A percentile compares a stretch with the other conserved stretches of the same genome.
phyloP scores from a whole-genome alignment of 2,329 filamentous ascomycete genomes.

The Neofusicoccum sp. region DNA sequence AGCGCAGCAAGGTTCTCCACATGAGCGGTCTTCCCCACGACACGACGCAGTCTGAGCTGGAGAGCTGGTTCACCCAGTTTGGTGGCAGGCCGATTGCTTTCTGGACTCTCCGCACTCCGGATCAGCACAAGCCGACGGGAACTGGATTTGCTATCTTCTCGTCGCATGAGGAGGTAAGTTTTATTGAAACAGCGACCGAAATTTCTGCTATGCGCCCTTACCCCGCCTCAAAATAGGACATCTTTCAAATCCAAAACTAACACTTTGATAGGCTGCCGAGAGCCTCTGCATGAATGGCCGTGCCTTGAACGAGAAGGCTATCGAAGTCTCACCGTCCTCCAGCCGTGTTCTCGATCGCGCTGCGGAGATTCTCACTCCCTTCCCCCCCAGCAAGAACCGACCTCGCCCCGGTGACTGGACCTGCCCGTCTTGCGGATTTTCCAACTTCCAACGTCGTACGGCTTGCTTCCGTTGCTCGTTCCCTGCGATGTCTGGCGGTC shows the following conservation, averaged over 20 bases:
- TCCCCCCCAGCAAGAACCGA: conserved; percentile 97
- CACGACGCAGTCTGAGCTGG: conserved; percentile 95
- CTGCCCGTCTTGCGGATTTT: conserved; percentile 97
- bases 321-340: conserved; percentile 97
- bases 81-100: conserved; percentile 97
- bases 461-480: conserved; percentile 99
- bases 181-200: conserved; percentile 3
- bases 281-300: conserved; percentile 99
- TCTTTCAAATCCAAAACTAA: background rate
- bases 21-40: conserved; percentile 97
- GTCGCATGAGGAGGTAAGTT: conserved; percentile 92
- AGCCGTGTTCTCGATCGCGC: conserved; percentile 93
- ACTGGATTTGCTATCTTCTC: conserved; percentile 98
- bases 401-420: conserved; percentile 98
- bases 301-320: conserved; percentile 96
- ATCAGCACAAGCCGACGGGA: conserved; percentile 99
- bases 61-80: conserved; percentile 99
- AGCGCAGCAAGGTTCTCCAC: conserved; percentile 96
- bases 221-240: background rate
- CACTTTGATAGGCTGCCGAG: conserved; percentile 73
- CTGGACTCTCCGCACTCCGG: conserved; percentile 95
- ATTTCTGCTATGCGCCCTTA: background rate
- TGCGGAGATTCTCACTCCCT: conserved; percentile 92
- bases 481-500: conserved; percentile 83
- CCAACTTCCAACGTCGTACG: conserved; percentile 97